Conservation (phyloP, 345 rosid genomes). For the Psidium friedrichsthalianum region DNA sequence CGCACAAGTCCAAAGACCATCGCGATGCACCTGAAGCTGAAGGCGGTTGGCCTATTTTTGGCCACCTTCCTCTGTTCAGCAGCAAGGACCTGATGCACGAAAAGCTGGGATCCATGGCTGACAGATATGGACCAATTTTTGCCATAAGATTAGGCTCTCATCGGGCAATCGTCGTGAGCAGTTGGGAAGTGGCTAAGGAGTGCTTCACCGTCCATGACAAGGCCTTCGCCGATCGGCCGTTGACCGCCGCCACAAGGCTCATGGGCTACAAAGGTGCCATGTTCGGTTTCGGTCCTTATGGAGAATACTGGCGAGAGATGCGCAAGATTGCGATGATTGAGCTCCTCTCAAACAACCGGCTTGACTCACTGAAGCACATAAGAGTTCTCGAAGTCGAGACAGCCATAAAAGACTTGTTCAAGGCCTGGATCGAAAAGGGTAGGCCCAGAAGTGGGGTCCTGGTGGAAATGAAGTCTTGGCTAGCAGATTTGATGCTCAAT, state of each 20-base stretch:
- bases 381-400: constrained; percentile 12
- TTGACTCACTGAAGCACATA: constrained; percentile 14
- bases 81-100: constrained; percentile 6
- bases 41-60: constrained; percentile 34
- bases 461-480: constrained; percentile 27
- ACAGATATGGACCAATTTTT: constrained; percentile 19
- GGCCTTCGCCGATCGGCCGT: constrained; percentile 15
- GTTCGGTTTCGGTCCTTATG: constrained; percentile 31
- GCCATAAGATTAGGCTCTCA: constrained; percentile 15
- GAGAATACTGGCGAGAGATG: constrained; percentile 28
- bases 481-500: constrained; percentile 16
- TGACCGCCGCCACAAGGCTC: constrained; percentile 9
- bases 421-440: not conserved
- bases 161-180: constrained; percentile 11
- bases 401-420: constrained; percentile 3
- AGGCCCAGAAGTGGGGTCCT: not conserved
- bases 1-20: not conserved
- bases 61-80: constrained; percentile 23
- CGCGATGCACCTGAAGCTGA: constrained; percentile 15
- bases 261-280: constrained; percentile 20
- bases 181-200: constrained; percentile 24
- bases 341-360: constrained; percentile 20
- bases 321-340: constrained; percentile 12
- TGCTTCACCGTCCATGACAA: constrained; percentile 13
- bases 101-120: constrained; percentile 17